Conservation (phyloP, 805 yeast genomes). For the Monosporozyma aerobia region DNA sequence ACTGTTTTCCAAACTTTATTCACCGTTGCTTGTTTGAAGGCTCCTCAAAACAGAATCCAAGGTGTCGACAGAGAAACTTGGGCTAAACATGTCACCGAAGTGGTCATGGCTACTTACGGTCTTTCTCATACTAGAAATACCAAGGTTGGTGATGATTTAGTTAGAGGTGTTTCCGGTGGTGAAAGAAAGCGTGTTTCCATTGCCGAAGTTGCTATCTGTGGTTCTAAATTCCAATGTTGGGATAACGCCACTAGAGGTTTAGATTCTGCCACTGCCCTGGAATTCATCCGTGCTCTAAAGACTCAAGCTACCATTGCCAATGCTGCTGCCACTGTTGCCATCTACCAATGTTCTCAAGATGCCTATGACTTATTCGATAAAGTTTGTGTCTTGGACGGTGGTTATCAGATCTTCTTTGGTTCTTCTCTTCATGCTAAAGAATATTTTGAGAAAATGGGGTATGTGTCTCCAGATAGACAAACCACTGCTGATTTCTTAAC, state of each 20-base stretch:
- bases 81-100: slow-evolving; percentile 46
- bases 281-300: slow-evolving; percentile 59
- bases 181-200: slow-evolving; percentile 79
- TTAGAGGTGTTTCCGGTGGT: slow-evolving; percentile 78
- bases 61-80: slow-evolving; percentile 47
- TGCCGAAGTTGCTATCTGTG: slow-evolving; percentile 64
- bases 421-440: slow-evolving; percentile 42
- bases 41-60: slow-evolving; percentile 51
- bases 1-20: slow-evolving; percentile 58
- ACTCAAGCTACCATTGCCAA: slow-evolving; percentile 46
- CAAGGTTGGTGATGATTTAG: slow-evolving; percentile 52
- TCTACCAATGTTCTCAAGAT: slow-evolving; percentile 61
- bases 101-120: slow-evolving; percentile 51
- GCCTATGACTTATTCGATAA: slow-evolving; percentile 57
- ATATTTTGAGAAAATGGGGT: slow-evolving; percentile 63
- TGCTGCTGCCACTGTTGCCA: slow-evolving; percentile 55
- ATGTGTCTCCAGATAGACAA: slow-evolving; percentile 52
- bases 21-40: slow-evolving; percentile 50
- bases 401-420: slow-evolving; percentile 58
- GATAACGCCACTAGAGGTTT: slow-evolving; percentile 83
- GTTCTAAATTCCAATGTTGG: slow-evolving; percentile 59
- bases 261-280: slow-evolving; percentile 77
- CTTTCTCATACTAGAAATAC: slow-evolving; percentile 51
- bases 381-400: slow-evolving; percentile 50
- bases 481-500: slow-evolving; percentile 69